phyloP scores from a whole-genome alignment of 1,139 yeast genomes.

The Lizanozyma gosingica region DNA sequence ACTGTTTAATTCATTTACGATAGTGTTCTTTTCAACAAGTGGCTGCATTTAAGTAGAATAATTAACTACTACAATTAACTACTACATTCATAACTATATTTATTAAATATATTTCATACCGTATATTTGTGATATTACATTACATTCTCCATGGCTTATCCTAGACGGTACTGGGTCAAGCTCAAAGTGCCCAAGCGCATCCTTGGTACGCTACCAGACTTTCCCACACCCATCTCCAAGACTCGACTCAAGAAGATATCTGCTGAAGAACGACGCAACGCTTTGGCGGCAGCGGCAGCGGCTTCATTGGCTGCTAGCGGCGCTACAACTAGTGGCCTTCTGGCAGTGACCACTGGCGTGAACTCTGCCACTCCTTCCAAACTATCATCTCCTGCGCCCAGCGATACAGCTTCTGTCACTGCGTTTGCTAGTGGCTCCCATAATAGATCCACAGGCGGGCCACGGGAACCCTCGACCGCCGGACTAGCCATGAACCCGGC shows the following conservation, averaged over 20 bases:
- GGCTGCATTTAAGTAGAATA: too few relatives aligned
- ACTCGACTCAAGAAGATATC: conserved; percentile 19
- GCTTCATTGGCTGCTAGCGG: background rate
- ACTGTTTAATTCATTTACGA: too few relatives aligned
- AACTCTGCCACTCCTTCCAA: conserved; percentile 10
- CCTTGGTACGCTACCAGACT: conserved; percentile 27
- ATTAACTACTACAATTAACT: too few relatives aligned
- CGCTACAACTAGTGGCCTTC: background rate
- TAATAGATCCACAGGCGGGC: background rate
- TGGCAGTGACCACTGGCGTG: background rate
- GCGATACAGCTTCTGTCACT: background rate
- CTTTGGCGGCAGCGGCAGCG: conserved; percentile 1
- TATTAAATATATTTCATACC: too few relatives aligned
- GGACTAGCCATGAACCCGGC: conserved; percentile 9
- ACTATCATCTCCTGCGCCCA: conserved; percentile 17
- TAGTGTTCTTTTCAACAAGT: too few relatives aligned
- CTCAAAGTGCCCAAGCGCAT: conserved; percentile 21
- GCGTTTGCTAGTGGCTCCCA: too few relatives aligned
- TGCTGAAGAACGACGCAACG: background rate
- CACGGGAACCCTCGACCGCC: conserved; percentile 6
- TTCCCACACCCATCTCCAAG: conserved; percentile 23
- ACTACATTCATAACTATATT: too few relatives aligned
- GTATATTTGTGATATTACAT: too few relatives aligned
- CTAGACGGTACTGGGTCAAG: conserved; percentile 20
- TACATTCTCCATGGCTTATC: background rate